Evolutionary conservation across 139 green algal genomes (phyloP).

Genomic region (Choricystis sp.): DNA sequence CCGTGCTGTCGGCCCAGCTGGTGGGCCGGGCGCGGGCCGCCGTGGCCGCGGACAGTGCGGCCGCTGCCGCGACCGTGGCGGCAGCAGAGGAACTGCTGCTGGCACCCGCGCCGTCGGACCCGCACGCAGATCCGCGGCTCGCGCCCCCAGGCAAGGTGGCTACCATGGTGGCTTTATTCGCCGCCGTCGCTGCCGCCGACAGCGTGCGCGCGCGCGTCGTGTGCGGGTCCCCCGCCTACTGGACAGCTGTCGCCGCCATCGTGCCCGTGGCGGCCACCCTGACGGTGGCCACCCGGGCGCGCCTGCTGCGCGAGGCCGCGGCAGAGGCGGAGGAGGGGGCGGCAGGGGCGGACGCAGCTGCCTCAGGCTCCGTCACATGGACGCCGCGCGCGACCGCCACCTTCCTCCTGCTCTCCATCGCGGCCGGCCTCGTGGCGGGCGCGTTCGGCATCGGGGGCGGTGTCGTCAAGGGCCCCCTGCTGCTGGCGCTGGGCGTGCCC

Average conservation of each 20-base stretch:
- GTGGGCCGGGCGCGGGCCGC: constrained; percentile 3
- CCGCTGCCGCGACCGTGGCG: neutral
- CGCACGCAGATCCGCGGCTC: too few species aligned
- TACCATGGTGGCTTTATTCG: neutral
- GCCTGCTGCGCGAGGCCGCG: neutral
- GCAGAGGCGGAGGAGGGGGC: neutral
- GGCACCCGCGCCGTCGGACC: neutral
- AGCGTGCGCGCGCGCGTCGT: constrained; percentile 3
- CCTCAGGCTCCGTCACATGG: too few species aligned
- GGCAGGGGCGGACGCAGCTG: too few species aligned
- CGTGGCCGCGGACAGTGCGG: neutral
- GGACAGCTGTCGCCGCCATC: constrained; percentile 19
- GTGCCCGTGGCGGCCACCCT: constrained; percentile 16
- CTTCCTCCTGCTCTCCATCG: constrained; percentile 15
- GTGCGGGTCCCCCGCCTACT: constrained; percentile 22
- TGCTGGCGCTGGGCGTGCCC: constrained; percentile 31
- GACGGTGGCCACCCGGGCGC: neutral
- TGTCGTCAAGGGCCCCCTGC: constrained; percentile 37
- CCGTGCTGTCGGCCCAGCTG: neutral
- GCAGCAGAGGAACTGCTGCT: too few species aligned
- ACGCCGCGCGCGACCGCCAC: neutral
- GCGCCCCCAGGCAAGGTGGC: too few species aligned
- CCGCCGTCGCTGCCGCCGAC: constrained; percentile 8
- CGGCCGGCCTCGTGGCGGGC: constrained; percentile 29
- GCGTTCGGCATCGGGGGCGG: constrained; percentile 43